Evolutionary conservation across 306 rosid genomes (phyloP).

Genomic region (Cucumis melo): DNA sequence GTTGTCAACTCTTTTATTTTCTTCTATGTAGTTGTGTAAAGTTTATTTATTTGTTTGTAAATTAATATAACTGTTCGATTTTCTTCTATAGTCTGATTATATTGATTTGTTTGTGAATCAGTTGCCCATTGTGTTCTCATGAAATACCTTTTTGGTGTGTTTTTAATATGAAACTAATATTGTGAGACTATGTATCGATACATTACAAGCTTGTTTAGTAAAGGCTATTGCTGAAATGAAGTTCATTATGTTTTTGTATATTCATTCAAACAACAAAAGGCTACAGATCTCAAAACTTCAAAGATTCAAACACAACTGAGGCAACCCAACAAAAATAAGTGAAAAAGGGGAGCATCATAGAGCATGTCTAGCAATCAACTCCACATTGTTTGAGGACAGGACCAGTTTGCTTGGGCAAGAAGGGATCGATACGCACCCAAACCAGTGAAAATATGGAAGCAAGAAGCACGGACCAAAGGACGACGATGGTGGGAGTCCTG

Average conservation of each 20-base stretch:
- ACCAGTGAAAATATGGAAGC: constrained; percentile 75
- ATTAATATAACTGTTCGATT: neutral
- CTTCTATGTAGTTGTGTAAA: neutral
- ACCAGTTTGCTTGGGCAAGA: constrained; percentile 76
- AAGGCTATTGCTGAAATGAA: neutral
- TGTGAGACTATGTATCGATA: neutral
- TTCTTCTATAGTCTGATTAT: neutral
- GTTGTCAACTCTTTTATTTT: neutral
- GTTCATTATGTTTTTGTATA: neutral
- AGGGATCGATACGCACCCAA: constrained; percentile 87
- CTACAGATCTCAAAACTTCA: neutral
- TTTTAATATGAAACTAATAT: neutral
- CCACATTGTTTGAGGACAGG: constrained; percentile 90
- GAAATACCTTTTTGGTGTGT: neutral
- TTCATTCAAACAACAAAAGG: constrained; percentile 2
- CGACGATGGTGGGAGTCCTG: constrained; percentile 81
- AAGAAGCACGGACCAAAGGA: constrained; percentile 70
- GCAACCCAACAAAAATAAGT: neutral
- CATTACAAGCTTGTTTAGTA: neutral
- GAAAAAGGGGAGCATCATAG: constrained; percentile 9
- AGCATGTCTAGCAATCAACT: constrained; percentile 48
- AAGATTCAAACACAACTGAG: neutral
- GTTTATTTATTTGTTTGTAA: neutral
- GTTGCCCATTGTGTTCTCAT: neutral
- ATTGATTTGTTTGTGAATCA: neutral